phyloP scores from a whole-genome alignment of 768 basidiomycete genomes.

The Kwoniella sp. region DNA sequence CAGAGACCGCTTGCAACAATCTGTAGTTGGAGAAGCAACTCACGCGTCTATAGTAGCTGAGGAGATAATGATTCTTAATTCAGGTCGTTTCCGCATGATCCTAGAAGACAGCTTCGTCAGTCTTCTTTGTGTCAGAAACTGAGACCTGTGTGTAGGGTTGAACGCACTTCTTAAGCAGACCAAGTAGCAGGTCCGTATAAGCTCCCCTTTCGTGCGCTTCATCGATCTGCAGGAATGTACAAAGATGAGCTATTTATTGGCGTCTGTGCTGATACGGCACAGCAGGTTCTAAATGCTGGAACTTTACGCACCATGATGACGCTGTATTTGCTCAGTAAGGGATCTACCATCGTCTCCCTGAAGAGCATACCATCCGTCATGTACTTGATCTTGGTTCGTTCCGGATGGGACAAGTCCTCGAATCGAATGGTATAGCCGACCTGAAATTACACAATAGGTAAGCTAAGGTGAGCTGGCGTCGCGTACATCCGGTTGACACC shows the following conservation, averaged over 20 bases:
- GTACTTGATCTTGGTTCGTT: slow-evolving; percentile 85
- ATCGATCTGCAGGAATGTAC: slow-evolving; percentile 67
- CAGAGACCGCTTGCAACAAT: too few relatives aligned
- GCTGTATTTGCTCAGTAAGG: slow-evolving; percentile 85
- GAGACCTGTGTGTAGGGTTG: too few relatives aligned
- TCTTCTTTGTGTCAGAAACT: too few relatives aligned
- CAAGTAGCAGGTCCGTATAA: slow-evolving; percentile 92
- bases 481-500: background rate
- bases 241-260: slow-evolving; percentile 4
- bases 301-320: slow-evolving; percentile 88
- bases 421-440: slow-evolving; percentile 98
- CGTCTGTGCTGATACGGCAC: background rate
- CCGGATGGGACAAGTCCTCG: slow-evolving; percentile 84
- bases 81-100: slow-evolving; percentile 86
- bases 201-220: slow-evolving; percentile 95
- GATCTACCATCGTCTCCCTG: slow-evolving; percentile 88
- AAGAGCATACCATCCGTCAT: slow-evolving; percentile 99
- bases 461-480: background rate
- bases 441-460: too few relatives aligned
- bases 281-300: background rate
- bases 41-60: slow-evolving; percentile 92
- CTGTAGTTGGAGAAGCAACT: slow-evolving; percentile 22
- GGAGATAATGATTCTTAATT: slow-evolving; percentile 86
- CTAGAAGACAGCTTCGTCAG: slow-evolving; percentile 58
- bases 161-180: slow-evolving; percentile 84